Evolutionary conservation across 2,329 filamentous ascomycete species (phyloP).

Genomic region (Apiospora pterosperma): DNA sequence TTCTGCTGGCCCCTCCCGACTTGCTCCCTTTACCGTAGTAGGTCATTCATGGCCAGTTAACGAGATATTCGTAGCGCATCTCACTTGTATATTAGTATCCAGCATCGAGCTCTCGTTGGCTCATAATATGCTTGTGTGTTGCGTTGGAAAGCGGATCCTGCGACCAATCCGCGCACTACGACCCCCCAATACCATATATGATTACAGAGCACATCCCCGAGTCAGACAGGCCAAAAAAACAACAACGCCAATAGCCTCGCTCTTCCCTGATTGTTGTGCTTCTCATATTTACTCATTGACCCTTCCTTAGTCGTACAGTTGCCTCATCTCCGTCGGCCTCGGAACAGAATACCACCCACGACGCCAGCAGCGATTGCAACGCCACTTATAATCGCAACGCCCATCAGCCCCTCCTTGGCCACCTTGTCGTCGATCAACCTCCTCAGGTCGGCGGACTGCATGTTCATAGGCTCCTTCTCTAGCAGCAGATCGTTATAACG

Average conservation of each 20-base stretch:
- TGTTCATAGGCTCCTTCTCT: conserved; percentile 85
- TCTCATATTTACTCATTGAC: background rate
- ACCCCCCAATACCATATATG: background rate
- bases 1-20: background rate
- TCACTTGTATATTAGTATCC: no score
- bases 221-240: background rate
- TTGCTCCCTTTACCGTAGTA: background rate
- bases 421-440: conserved; percentile 94
- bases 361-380: conserved; percentile 92
- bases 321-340: conserved; percentile 56
- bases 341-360: conserved; percentile 79
- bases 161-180: background rate
- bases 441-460: conserved; percentile 85
- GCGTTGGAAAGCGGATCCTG: background rate
- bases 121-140: no score
- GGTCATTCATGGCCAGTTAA: background rate
- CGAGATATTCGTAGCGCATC: background rate
- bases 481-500: conserved; percentile 91
- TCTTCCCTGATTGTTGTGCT: background rate
- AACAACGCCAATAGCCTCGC: background rate
- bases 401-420: conserved; percentile 87
- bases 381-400: conserved; percentile 91
- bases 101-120: background rate
- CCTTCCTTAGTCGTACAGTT: background rate
- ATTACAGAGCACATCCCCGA: background rate